A percentile compares a stretch with the other conserved stretches of the same genome.
Evolutionary conservation across 148 eudicot species (phyloP).

Genomic region (Silene uniflora): DNA sequence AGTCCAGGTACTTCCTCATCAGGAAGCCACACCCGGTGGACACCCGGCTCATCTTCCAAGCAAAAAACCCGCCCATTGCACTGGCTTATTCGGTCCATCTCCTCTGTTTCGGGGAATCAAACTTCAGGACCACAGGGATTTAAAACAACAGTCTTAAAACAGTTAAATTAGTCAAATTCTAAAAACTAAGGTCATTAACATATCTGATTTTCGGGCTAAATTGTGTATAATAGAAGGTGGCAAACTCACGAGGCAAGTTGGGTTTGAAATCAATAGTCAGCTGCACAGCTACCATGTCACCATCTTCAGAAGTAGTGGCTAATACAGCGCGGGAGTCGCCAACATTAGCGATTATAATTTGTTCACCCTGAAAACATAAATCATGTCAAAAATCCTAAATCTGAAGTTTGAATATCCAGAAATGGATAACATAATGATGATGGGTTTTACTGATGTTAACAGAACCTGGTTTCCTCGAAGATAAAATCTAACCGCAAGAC

Average conservation of each 20-base stretch:
- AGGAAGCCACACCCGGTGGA: slow-evolving; percentile 82
- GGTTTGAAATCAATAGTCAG: slow-evolving; percentile 91
- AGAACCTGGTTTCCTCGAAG: no score
- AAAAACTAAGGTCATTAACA: no score
- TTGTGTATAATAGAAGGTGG: no score
- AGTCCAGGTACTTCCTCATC: slow-evolving; percentile 78
- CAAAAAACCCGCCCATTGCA: slow-evolving; percentile 83
- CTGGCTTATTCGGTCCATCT: slow-evolving; percentile 73
- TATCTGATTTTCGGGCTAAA: no score
- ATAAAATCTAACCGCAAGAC: no score
- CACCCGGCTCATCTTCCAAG: slow-evolving; percentile 80
- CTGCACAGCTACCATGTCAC: slow-evolving; percentile 64
- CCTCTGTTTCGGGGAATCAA: slow-evolving; percentile 43
- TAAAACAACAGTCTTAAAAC: no score
- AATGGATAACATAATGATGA: no score
- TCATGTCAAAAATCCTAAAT: background rate
- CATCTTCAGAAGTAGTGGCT: slow-evolving; percentile 67
- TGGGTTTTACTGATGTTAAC: no score
- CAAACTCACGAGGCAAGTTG: slow-evolving; percentile 78
- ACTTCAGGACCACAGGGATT: no score
- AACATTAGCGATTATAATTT: slow-evolving; percentile 61
- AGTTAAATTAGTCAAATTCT: no score
- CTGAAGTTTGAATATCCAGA: no score
- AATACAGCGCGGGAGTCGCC: slow-evolving; percentile 96
- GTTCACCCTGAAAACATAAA: slow-evolving; percentile 51